These are phyloP conservation scores for Cyclotella choctawhatcheeana DNA, from an alignment of 108 stramenopile species.

Conservation along the genomic window DNA sequence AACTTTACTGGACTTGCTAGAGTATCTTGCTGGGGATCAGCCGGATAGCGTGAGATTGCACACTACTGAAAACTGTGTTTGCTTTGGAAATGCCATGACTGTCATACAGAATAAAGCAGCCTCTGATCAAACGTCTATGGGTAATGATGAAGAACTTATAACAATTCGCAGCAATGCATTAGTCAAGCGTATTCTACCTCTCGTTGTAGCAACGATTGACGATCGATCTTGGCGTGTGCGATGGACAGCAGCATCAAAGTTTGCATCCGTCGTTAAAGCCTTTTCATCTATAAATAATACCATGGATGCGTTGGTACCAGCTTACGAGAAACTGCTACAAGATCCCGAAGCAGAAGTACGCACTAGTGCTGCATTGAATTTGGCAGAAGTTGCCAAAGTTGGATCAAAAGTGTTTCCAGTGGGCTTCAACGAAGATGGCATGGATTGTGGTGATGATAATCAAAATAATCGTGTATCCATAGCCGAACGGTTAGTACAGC, in stretches of 20 bases:
- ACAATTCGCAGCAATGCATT: conserved; percentile 45
- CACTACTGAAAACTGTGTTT: conserved; percentile 90
- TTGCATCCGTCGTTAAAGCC: conserved; percentile 78
- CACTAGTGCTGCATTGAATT: conserved; percentile 89
- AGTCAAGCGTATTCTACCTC: conserved; percentile 71
- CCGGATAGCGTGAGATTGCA: conserved; percentile 95
- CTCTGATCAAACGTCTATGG: conserved; percentile 3
- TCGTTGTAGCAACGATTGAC: conserved; percentile 83
- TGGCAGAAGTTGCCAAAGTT: conserved; percentile 81
- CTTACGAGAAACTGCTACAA: conserved; percentile 88
- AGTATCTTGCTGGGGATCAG: conserved; percentile 89
- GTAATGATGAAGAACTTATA: conserved; percentile 22
- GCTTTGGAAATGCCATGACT: conserved; percentile 79
- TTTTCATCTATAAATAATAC: conserved; percentile 60
- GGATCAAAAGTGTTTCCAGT: conserved; percentile 53
- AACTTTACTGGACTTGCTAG: conserved; percentile 74
- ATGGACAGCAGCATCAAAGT: conserved; percentile 93
- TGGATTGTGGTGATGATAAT: conserved; percentile 34
- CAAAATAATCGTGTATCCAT: conserved; percentile 62
- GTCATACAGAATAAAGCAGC: conserved; percentile 10
- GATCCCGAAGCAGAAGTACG: conserved; percentile 96
- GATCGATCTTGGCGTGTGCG: conserved; percentile 97
- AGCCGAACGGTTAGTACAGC: conserved; percentile 77
- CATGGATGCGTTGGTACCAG: conserved; percentile 81
- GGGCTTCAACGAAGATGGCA: conserved; percentile 44